Evolutionary conservation across 2,329 filamentous ascomycete genomes (phyloP).

Genomic region (Pseudofabraea citricarpa): DNA sequence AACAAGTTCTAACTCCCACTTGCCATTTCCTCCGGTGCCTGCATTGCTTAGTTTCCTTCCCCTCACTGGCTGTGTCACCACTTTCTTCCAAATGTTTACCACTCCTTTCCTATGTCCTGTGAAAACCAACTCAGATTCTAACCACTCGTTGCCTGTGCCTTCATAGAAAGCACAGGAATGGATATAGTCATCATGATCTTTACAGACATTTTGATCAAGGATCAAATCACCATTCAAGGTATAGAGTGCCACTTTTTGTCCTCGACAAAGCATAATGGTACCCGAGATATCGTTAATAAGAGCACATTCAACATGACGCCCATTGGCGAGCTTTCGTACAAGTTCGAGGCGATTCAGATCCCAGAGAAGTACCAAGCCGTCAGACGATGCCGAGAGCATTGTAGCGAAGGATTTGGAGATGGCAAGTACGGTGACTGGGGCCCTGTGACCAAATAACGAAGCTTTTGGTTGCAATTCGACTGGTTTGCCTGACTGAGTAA

Average conservation of each 20-base stretch:
- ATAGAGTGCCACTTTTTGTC: constrained; percentile 70
- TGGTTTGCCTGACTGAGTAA: constrained; percentile 55
- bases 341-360: constrained; percentile 89
- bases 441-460: constrained; percentile 86
- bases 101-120: constrained; percentile 82
- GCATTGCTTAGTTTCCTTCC: constrained; percentile 2
- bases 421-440: constrained; percentile 74
- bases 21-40: constrained; percentile 35
- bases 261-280: constrained; percentile 80
- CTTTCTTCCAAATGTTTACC: constrained; percentile 70
- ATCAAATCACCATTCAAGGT: constrained; percentile 84
- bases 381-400: constrained; percentile 75
- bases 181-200: constrained; percentile 67
- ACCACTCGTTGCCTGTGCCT: constrained; percentile 86
- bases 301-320: constrained; percentile 63
- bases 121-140: constrained; percentile 80
- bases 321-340: constrained; percentile 65
- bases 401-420: constrained; percentile 86
- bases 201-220: constrained; percentile 76
- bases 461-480: constrained; percentile 76
- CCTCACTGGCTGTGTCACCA: constrained; percentile 33
- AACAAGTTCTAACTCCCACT: constrained; percentile 73
- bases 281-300: constrained; percentile 87
- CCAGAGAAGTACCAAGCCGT: constrained; percentile 86
- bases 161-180: constrained; percentile 89